Conservation (phyloP, 2,329 filamentous ascomycete genomes). For the Herpomyces periplanetae region DNA sequence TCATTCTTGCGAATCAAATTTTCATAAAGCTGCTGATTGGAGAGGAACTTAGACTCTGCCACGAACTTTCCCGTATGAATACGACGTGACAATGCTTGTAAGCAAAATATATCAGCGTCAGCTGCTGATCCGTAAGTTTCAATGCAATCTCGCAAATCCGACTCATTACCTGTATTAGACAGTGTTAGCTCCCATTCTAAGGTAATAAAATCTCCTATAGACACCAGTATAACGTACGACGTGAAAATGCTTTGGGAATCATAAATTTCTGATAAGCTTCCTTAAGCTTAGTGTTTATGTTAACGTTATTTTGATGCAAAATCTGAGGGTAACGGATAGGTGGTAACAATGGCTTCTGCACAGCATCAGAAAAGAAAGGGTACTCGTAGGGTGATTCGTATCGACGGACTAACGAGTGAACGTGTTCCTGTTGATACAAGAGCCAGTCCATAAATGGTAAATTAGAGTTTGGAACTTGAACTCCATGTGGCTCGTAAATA, state of each 20-base stretch:
- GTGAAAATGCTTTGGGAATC: too few species aligned
- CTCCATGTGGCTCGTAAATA: constrained; percentile 46
- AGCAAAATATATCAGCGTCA: constrained; percentile 52
- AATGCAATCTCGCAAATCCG: constrained; percentile 34
- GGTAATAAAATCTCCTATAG: too few species aligned
- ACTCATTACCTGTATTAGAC: constrained; percentile 39
- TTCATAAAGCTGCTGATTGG: constrained; percentile 41
- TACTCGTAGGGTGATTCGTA: constrained; percentile 91
- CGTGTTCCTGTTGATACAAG: constrained; percentile 46
- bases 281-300: constrained; percentile 61
- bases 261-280: too few species aligned
- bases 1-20: constrained; percentile 43
- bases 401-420: constrained; percentile 70
- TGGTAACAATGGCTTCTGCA: constrained; percentile 45
- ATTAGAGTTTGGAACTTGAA: constrained; percentile 27
- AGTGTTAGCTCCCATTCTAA: too few species aligned
- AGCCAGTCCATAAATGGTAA: constrained; percentile 83
- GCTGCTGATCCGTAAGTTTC: constrained; percentile 68
- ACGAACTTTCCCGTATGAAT: constrained; percentile 98
- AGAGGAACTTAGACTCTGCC: constrained; percentile 68
- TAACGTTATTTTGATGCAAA: constrained; percentile 54
- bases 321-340: constrained; percentile 59
- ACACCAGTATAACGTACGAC: too few species aligned
- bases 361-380: constrained; percentile 56
- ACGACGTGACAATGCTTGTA: constrained; percentile 56